Evolutionary conservation across 129 eudicot species (phyloP), one percentile per base, ranked within the genome.

Genomic region (Artemisia tridentata): DNA sequence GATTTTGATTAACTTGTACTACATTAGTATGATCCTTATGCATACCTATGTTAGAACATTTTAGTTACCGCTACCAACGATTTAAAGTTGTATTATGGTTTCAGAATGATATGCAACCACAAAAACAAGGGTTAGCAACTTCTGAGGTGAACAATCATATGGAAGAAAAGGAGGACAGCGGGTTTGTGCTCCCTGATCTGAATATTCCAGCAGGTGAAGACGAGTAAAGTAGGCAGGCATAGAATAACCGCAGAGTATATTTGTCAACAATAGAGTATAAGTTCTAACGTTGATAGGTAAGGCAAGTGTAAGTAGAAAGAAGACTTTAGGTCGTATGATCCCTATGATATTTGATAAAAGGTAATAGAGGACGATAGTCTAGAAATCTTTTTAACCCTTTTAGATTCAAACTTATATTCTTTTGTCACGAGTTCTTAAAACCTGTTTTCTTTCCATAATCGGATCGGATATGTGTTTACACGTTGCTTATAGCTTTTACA

Each of bases 201-300:
- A 78, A 78, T 46, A 46, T 78, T 71, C 62, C 81, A 11, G 72
- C 45, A n/a, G 77, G 62, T 63, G 81, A 71, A 55, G 81, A 71
- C 34, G 52, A 19, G 31, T 78, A 71, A 78, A 77, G 23, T 58
- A 34, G 71, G 69, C 65, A 34, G 71, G 69, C 65, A 78, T 78
- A 78, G 77, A 71, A 78, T 78, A 71, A 67, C 74, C 1, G n/a
- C 16, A 65, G 72, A 75, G 74, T 64, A 78, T 78, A 71, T 11
- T 11, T 14, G 27, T 78, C 81, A 78, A 59, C 81, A 71, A 78
- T 45, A 71, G 77, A 77, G 67, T 71, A 77, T 71, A 78, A 78
- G 59, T 78, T 71, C 77, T 78, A 71, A 78, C 68, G 77, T 78
- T 78, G 77, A 78, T 70, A 72, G 50, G 64, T 69, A 70, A 66